These are phyloP conservation scores for Conticribra guillardii DNA, from an alignment of 108 stramenopile genomes.

Conservation along the genomic window DNA sequence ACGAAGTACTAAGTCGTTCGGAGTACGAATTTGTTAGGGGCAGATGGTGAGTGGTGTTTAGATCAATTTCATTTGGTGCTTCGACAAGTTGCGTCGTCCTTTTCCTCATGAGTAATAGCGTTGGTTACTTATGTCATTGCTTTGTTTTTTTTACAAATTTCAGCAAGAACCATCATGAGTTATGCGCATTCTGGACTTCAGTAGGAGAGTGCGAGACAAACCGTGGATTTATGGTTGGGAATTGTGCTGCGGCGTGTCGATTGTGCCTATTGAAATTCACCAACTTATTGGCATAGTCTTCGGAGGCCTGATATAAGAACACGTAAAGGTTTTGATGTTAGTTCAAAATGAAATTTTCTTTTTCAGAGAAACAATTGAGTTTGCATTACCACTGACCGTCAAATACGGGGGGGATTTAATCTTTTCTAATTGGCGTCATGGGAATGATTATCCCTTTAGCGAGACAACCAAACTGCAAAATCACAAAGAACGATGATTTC, in stretches of 20 bases:
- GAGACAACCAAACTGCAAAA: too few species aligned
- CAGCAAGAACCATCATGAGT: slow-evolving; percentile 64
- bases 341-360: too few species aligned
- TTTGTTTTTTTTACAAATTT: neutral
- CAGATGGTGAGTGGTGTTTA: slow-evolving; percentile 54
- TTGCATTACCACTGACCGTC: too few species aligned
- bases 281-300: slow-evolving; percentile 25
- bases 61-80: neutral
- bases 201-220: slow-evolving; percentile 81
- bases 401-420: too few species aligned
- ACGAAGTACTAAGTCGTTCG: slow-evolving; percentile 67
- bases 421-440: too few species aligned
- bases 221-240: slow-evolving; percentile 71
- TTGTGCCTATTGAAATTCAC: slow-evolving; percentile 67
- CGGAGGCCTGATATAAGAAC: neutral
- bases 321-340: neutral
- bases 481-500: too few species aligned
- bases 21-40: slow-evolving; percentile 68
- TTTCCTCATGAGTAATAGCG: neutral
- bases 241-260: slow-evolving; percentile 83
- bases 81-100: neutral
- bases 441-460: too few species aligned
- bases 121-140: neutral
- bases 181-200: slow-evolving; percentile 79
- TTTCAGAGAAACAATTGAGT: too few species aligned